These are phyloP conservation scores for Amanita subjunquillea DNA, from an alignment of 768 basidiomycete species.

Conservation along the genomic window DNA sequence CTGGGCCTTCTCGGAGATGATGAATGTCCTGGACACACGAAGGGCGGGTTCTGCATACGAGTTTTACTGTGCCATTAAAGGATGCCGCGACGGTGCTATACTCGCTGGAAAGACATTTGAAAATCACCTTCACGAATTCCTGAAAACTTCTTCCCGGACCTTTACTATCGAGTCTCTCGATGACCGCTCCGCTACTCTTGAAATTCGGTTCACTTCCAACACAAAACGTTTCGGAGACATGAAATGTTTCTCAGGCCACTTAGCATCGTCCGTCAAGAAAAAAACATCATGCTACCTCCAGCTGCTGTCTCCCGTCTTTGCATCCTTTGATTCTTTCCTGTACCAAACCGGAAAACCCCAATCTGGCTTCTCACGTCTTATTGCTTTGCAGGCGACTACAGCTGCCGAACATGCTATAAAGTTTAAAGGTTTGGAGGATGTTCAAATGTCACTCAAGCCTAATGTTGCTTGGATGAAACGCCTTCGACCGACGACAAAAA, in stretches of 20 bases:
- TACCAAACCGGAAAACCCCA: too few species aligned
- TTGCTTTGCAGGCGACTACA: background rate
- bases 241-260: background rate
- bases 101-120: too few species aligned
- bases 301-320: background rate
- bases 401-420: background rate
- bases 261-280: background rate
- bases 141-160: background rate
- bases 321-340: too few species aligned
- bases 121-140: background rate
- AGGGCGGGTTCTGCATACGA: too few species aligned
- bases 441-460: background rate
- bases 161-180: background rate
- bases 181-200: background rate
- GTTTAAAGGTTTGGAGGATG: background rate
- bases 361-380: background rate
- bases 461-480: background rate
- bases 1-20: too few species aligned
- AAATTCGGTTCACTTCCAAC: background rate
- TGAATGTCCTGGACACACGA: too few species aligned
- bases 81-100: too few species aligned
- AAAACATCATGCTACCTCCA: background rate
- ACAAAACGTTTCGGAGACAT: background rate
- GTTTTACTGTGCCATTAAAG: too few species aligned
- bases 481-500: background rate